These are phyloP conservation scores for Talaromyces funiculosus DNA, from an alignment of 2,329 filamentous ascomycete genomes.

Conservation along the genomic window DNA sequence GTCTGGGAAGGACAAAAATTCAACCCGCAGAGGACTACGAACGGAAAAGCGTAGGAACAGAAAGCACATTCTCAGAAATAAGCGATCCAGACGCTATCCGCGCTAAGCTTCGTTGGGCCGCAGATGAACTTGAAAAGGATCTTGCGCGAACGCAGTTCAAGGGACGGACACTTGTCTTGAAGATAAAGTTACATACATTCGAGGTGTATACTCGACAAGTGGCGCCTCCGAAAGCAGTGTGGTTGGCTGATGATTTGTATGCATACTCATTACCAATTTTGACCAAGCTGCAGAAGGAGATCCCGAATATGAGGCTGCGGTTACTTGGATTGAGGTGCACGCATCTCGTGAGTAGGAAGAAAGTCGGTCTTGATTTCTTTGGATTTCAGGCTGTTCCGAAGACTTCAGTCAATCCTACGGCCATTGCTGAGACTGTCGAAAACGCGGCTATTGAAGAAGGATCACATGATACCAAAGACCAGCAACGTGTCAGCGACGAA, in stretches of 20 bases:
- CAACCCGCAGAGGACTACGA: conserved; percentile 85
- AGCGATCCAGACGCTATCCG: conserved; percentile 62
- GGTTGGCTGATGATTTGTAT: conserved; percentile 74
- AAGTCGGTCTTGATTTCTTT: conserved; percentile 75
- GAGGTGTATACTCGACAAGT: conserved; percentile 83
- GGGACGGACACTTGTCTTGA: conserved; percentile 83
- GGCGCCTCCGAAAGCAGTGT: conserved; percentile 66
- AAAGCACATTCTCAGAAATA: conserved; percentile 83
- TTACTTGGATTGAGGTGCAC: conserved; percentile 88
- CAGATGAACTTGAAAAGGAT: conserved; percentile 82
- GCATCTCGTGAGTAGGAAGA: conserved; percentile 79
- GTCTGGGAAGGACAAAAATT: conserved; percentile 76
- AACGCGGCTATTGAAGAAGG: not conserved
- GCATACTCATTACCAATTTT: conserved; percentile 76
- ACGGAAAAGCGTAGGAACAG: conserved; percentile 88
- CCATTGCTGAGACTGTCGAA: not conserved
- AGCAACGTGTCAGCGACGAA: not conserved
- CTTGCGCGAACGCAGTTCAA: conserved; percentile 74
- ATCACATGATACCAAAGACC: not conserved
- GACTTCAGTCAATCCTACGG: not conserved
- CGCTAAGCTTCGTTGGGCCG: conserved; percentile 71
- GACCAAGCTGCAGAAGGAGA: conserved; percentile 74
- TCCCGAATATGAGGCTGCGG: conserved; percentile 70
- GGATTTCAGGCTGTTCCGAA: conserved; percentile 39
- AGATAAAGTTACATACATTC: conserved; percentile 90